A percentile compares a stretch with the other conserved stretches of the same genome.
Evolutionary conservation across 2,329 filamentous ascomycete genomes (phyloP).

Genomic region (Phaeosphaeriaceae sp.): DNA sequence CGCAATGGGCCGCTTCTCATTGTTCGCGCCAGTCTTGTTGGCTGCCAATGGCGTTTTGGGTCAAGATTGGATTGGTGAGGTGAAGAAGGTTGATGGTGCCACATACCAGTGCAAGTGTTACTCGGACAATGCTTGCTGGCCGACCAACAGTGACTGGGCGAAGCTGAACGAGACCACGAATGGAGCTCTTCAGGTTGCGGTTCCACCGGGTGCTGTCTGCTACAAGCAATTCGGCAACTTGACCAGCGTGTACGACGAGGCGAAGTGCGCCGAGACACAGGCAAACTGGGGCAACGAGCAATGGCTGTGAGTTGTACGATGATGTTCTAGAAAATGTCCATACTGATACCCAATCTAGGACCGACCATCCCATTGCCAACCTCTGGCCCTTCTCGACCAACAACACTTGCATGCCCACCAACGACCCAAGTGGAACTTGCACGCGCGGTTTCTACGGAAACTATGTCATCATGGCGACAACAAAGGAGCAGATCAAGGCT

Average conservation of each 20-base stretch:
- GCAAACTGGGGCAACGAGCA: conserved; percentile 40
- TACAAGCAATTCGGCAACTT: conserved; percentile 33
- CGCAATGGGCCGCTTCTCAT: conserved; percentile 33
- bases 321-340: not conserved
- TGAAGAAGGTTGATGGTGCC: conserved; percentile 30
- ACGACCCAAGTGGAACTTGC: conserved; percentile 33
- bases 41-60: conserved; percentile 22
- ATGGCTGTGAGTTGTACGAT: conserved; percentile 33
- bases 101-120: conserved; percentile 47
- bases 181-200: conserved; percentile 34
- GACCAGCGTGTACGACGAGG: conserved; percentile 31
- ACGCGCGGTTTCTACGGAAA: conserved; percentile 42
- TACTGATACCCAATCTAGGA: conserved; percentile 23
- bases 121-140: conserved; percentile 44
- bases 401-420: conserved; percentile 42
- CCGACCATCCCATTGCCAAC: conserved; percentile 40
- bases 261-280: conserved; percentile 34
- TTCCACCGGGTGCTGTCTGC: conserved; percentile 42
- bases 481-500: conserved; percentile 40
- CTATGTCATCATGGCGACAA: conserved; percentile 45
- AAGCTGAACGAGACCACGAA: conserved; percentile 39
- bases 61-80: conserved; percentile 40
- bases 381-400: conserved; percentile 46
- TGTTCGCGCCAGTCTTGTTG: conserved; percentile 30
- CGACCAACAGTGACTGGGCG: conserved; percentile 33